Conservation (phyloP, 306 rosid genomes). For the Vigna angularis region DNA sequence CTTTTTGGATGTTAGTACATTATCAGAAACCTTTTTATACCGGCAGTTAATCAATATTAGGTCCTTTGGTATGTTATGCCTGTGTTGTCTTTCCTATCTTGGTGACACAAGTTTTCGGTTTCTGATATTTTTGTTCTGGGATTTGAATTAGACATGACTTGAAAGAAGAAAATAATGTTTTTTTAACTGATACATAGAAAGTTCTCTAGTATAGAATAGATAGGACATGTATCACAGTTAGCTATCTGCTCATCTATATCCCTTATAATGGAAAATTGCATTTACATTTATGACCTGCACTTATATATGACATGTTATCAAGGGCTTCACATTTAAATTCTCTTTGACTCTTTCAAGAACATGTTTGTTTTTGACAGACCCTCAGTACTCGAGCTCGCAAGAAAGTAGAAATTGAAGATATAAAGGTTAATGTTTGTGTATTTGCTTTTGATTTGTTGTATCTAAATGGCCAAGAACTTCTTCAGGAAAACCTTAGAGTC, state of each 20-base stretch:
- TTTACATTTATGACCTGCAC: neutral
- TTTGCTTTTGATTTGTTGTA: constrained; percentile 89
- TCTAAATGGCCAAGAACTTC: constrained; percentile 80
- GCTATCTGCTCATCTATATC: constrained; percentile 1
- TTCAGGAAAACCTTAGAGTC: constrained; percentile 75
- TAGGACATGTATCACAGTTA: neutral
- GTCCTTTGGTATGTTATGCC: neutral
- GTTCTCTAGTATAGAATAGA: neutral
- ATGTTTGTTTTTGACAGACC: constrained; percentile 55
- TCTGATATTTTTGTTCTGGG: constrained; percentile 22
- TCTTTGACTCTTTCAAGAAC: constrained; percentile 1
- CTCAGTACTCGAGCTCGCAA: constrained; percentile 95
- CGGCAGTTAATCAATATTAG: neutral
- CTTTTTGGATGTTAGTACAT: constrained; percentile 13
- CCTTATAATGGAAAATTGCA: neutral
- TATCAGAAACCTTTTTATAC: neutral
- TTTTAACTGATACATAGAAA: neutral
- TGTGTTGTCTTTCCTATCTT: constrained; percentile 6
- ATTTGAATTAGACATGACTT: constrained; percentile 26
- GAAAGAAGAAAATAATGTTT: neutral
- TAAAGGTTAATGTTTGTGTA: constrained; percentile 84
- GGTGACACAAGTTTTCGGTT: constrained; percentile 22
- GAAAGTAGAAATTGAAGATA: constrained; percentile 71
- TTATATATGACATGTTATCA: neutral
- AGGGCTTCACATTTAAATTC: neutral